phyloP scores from a whole-genome alignment of 192 early-diverging fungal species.

The Mortierella claussenii region DNA sequence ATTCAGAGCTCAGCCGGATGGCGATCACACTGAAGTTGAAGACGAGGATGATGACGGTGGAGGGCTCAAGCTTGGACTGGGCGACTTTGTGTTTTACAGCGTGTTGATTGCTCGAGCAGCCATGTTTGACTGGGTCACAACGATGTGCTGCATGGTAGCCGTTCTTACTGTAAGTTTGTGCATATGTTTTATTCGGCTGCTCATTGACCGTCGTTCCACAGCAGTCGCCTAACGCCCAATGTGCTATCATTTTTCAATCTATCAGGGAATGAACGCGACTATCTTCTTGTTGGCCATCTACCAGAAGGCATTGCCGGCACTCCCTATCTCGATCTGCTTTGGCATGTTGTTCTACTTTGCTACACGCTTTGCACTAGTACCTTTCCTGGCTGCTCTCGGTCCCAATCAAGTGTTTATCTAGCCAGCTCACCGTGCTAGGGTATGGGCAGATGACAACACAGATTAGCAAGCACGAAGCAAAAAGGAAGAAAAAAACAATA shows the following conservation, averaged over 20 bases:
- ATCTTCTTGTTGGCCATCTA: constrained; percentile 87
- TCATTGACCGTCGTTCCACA: too few relatives aligned
- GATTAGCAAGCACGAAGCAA: too few relatives aligned
- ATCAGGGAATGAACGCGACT: constrained; percentile 80
- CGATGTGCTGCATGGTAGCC: constrained; percentile 77
- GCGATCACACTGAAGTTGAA: constrained; percentile 35
- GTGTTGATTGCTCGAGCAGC: constrained; percentile 83
- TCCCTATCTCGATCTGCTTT: constrained; percentile 89
- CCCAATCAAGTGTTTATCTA: constrained; percentile 36
- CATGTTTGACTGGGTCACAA: constrained; percentile 86
- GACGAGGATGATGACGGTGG: constrained; percentile 67
- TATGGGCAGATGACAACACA: too few relatives aligned
- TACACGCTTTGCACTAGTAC: constrained; percentile 60
- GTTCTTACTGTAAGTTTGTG: constrained; percentile 68
- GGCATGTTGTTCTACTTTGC: constrained; percentile 86
- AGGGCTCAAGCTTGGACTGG: constrained; percentile 87
- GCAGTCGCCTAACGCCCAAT: too few relatives aligned
- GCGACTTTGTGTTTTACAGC: constrained; percentile 93
- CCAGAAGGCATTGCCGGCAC: constrained; percentile 84
- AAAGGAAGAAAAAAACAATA: too few relatives aligned
- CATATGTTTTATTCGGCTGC: too few relatives aligned
- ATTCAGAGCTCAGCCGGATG: neutral
- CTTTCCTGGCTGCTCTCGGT: constrained; percentile 50
- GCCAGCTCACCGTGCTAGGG: neutral
- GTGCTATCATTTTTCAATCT: neutral